Evolutionary conservation across 768 basidiomycete species (phyloP), one percentile per base, ranked within the genome.

Genomic region (Porphyrellus cyaneotinctus): DNA sequence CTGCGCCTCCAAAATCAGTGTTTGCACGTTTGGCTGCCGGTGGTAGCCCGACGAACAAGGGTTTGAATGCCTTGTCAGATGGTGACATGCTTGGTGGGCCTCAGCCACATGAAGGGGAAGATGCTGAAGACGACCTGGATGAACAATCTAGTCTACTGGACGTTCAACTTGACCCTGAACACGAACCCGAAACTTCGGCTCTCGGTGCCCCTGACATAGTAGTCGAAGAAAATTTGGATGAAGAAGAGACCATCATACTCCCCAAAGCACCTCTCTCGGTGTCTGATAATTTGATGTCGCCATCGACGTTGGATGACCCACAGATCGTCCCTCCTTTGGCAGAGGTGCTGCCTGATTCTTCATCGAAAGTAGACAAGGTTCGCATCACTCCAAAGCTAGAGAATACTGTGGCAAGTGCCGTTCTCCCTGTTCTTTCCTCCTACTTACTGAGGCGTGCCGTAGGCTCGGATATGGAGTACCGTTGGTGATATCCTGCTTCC

Each of bases 401-500:
- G 58, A 74, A 73, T 33, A 84, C 87, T 43, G 74, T 78, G 49
- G 88, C 84, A 70, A 55, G 83, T 72, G 17, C 44, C 10, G 15
- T 48, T 20, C 4, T 18, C 11, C 44, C 42, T 17, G 3, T 26
- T 49, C 41, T 22, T n/a, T 43, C n/a, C 20, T 17, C 13, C 15
- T 41, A 2, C 42, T 49, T 20, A 6, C 26, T 44, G 28, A 54
- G 36, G 11, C 5, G 13, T 13, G 6, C 4, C 35, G 9, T 57
- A 91, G 89, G 64, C 76, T 24, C 88, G 82, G 62, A 84, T 91
- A 57, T 87, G 87, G 85, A 54, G 72, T 12, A 80, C 83, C 11
- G 72, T 84, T 12, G 80, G 83, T 18, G 87, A 89, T 41, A 71
- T 83, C 32, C 74, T 90, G 17, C 77, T 80, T 71, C 80, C 82